A percentile compares a stretch with the other conserved stretches of the same genome.
These are phyloP conservation scores for Pestalotiopsis sp. DNA, from an alignment of 2,329 filamentous ascomycete genomes.

Conservation along the genomic window DNA sequence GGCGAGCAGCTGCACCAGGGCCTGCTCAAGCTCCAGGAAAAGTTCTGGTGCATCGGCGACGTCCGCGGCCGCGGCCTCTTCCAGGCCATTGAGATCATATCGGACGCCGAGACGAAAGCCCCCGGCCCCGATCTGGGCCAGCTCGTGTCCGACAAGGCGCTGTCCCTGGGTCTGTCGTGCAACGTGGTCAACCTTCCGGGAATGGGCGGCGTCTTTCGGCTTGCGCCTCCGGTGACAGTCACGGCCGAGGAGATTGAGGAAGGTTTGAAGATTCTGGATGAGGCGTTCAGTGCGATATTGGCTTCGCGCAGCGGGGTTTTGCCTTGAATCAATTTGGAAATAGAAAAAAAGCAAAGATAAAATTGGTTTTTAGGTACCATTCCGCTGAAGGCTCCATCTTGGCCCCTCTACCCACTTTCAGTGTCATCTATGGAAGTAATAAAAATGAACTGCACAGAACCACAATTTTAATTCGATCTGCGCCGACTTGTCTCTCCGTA, in stretches of 20 bases:
- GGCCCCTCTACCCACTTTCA: too few relatives aligned
- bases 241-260: conserved; percentile 42
- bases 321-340: not conserved
- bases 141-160: conserved; percentile 41
- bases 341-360: not conserved
- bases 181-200: conserved; percentile 47
- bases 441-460: too few relatives aligned
- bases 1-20: conserved; percentile 44
- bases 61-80: conserved; percentile 51
- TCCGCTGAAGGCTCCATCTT: not conserved
- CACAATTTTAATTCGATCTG: too few relatives aligned
- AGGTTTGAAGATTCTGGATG: conserved; percentile 49
- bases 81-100: conserved; percentile 51
- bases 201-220: conserved; percentile 50
- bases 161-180: conserved; percentile 46
- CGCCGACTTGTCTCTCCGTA: too few relatives aligned
- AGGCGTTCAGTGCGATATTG: conserved; percentile 36
- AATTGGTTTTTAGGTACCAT: not conserved
- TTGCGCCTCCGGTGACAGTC: conserved; percentile 52
- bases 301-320: not conserved
- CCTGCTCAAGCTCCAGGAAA: conserved; percentile 42
- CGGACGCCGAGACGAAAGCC: conserved; percentile 40
- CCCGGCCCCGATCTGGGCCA: conserved; percentile 43
- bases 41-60: conserved; percentile 54
- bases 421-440: too few relatives aligned